Conservation (phyloP, 2,329 filamentous ascomycete species). For the Ascochyta viciae-villosae region DNA sequence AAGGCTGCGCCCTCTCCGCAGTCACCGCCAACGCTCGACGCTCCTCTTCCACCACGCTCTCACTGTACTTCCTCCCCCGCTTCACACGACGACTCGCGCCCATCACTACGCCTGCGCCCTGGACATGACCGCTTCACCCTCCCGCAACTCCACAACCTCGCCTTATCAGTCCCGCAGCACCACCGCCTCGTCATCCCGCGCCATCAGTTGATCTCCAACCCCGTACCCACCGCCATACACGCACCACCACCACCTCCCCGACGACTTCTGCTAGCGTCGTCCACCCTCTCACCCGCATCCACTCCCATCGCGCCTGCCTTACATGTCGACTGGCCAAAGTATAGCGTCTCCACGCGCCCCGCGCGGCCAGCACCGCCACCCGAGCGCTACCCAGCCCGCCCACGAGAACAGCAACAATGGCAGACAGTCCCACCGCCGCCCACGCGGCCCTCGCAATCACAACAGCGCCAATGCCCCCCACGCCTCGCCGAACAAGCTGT, state of each 20-base stretch:
- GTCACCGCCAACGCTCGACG: slow-evolving; percentile 21
- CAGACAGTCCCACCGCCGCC: slow-evolving; percentile 39
- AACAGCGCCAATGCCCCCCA: slow-evolving; percentile 16
- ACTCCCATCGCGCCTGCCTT: slow-evolving; percentile 13
- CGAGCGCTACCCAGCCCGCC: slow-evolving; percentile 38
- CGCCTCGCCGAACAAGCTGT: slow-evolving; percentile 24
- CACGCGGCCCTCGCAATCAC: slow-evolving; percentile 42
- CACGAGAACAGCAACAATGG: slow-evolving; percentile 31
- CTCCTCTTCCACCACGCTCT: slow-evolving; percentile 16
- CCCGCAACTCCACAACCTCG: slow-evolving; percentile 27
- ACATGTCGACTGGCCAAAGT: slow-evolving; percentile 45
- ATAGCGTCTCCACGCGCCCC: slow-evolving; percentile 45
- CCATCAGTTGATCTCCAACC: slow-evolving; percentile 22
- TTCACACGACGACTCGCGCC: slow-evolving; percentile 29
- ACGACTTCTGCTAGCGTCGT: slow-evolving; percentile 36
- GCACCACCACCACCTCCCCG: slow-evolving; percentile 16
- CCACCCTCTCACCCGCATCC: slow-evolving; percentile 2
- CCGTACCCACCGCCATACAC: slow-evolving; percentile 21
- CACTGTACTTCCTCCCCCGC: slow-evolving; percentile 12
- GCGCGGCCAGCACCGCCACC: slow-evolving; percentile 39
- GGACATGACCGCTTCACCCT: slow-evolving; percentile 46
- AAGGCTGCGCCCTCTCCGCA: slow-evolving; percentile 29
- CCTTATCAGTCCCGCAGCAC: slow-evolving; percentile 28
- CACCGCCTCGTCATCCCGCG: slow-evolving; percentile 34
- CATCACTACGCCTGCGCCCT: slow-evolving; percentile 34